Evolutionary conservation across 805 yeast species (phyloP).

Genomic region (Suhomyces pyralidae): DNA sequence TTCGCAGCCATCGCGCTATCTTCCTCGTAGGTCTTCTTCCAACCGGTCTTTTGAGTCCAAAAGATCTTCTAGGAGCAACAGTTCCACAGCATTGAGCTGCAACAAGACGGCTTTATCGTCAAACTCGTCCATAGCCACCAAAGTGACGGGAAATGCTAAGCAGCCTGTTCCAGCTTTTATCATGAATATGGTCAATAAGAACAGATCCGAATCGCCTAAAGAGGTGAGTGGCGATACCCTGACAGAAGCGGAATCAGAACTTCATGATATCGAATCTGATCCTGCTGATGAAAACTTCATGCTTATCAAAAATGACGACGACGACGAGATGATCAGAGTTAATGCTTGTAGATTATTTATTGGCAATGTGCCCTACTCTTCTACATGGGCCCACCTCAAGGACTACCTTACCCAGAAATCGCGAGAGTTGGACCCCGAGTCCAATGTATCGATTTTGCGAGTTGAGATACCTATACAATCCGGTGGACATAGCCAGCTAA

Average conservation of each 20-base stretch:
- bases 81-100: conserved; percentile 6
- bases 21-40: conserved; percentile 12
- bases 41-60: conserved; percentile 13
- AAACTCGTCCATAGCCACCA: conserved; percentile 6
- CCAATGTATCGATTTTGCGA: conserved; percentile 24
- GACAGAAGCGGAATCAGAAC: background rate
- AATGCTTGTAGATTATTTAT: conserved; percentile 47
- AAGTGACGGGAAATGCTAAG: conserved; percentile 2
- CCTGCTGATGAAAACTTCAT: conserved; percentile 8
- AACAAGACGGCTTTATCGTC: conserved; percentile 9
- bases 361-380: conserved; percentile 54
- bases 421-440: conserved; percentile 25
- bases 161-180: conserved; percentile 25
- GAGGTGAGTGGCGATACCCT: background rate
- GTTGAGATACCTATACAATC: conserved; percentile 43
- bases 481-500: too few species aligned
- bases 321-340: conserved; percentile 21
- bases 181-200: conserved; percentile 20
- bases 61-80: conserved; percentile 9
- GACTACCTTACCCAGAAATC: conserved; percentile 23
- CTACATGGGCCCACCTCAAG: conserved; percentile 36
- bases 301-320: conserved; percentile 18
- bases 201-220: conserved; percentile 3
- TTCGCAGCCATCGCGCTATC: background rate
- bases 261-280: background rate